Evolutionary conservation across 768 basidiomycete species (phyloP).

Genomic region (Lentinula sp.): DNA sequence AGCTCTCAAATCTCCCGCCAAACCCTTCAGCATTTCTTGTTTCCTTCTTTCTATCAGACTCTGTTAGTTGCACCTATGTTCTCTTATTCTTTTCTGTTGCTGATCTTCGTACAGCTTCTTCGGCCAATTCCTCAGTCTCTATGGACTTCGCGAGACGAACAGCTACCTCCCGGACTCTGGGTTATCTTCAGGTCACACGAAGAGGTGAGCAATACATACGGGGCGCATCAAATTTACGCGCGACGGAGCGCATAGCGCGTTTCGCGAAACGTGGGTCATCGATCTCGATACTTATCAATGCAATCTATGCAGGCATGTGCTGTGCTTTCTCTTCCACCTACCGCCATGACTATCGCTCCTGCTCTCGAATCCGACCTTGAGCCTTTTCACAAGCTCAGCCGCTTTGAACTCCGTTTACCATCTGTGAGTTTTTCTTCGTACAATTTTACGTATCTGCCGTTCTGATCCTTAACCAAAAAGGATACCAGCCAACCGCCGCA

Average conservation of each 20-base stretch:
- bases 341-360: slow-evolving; percentile 41
- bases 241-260: slow-evolving; percentile 13
- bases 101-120: not conserved
- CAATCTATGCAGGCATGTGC: slow-evolving; percentile 39
- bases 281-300: slow-evolving; percentile 13
- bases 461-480: not conserved
- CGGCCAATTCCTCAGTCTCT: slow-evolving; percentile 31
- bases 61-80: not conserved
- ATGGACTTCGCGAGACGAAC: slow-evolving; percentile 39
- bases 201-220: slow-evolving; percentile 38
- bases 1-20: slow-evolving; percentile 10
- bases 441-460: slow-evolving; percentile 1
- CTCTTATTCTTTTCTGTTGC: not conserved
- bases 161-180: slow-evolving; percentile 31
- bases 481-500: slow-evolving; percentile 6
- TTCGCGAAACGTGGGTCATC: slow-evolving; percentile 19
- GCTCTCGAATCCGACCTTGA: slow-evolving; percentile 62
- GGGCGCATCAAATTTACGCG: slow-evolving; percentile 7
- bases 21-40: slow-evolving; percentile 7
- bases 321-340: slow-evolving; percentile 45
- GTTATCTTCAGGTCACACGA: slow-evolving; percentile 54
- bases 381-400: slow-evolving; percentile 50
- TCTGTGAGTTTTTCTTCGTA: not conserved
- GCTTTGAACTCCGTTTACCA: slow-evolving; percentile 25
- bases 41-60: slow-evolving; percentile 15